A percentile compares a stretch with the other conserved stretches of the same genome.
Evolutionary conservation across 768 basidiomycete genomes (phyloP).

Genomic region (Cystofilobasidium ferigula): DNA sequence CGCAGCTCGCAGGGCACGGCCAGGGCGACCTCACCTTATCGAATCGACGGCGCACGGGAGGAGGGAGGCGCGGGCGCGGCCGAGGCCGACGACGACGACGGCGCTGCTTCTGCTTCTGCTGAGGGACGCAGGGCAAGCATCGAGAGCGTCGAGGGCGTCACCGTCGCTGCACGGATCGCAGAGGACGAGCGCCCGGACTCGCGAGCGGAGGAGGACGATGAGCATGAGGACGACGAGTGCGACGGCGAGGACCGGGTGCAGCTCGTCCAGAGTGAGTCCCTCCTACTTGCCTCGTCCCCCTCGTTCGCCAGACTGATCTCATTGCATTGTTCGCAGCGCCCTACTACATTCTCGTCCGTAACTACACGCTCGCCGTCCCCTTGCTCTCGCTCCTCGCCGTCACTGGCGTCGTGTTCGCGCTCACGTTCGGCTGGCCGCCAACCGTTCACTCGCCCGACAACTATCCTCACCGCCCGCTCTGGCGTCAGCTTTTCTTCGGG

Average conservation of each 20-base stretch:
- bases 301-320: background rate
- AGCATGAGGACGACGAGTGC: background rate
- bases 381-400: slow-evolving; percentile 15
- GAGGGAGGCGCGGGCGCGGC: too few species aligned
- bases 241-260: background rate
- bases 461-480: slow-evolving; percentile 15
- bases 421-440: slow-evolving; percentile 23
- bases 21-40: too few species aligned
- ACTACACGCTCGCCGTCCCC: slow-evolving; percentile 17
- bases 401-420: background rate
- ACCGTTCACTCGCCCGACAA: background rate
- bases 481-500: slow-evolving; percentile 3
- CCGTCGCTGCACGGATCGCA: background rate
- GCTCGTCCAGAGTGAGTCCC: background rate
- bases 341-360: slow-evolving; percentile 16
- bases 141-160: too few species aligned
- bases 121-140: too few species aligned
- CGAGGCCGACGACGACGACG: too few species aligned
- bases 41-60: too few species aligned
- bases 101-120: too few species aligned
- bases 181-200: too few species aligned
- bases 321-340: slow-evolving; percentile 1
- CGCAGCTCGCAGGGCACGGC: too few species aligned
- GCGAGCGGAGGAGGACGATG: too few species aligned
- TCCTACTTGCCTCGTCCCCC: background rate